Percentiles rank a stretch among this genome's conserved stretches.
These are phyloP conservation scores for Diaporthe ampelina DNA, from an alignment of 2,329 filamentous ascomycete genomes.

Conservation along the genomic window DNA sequence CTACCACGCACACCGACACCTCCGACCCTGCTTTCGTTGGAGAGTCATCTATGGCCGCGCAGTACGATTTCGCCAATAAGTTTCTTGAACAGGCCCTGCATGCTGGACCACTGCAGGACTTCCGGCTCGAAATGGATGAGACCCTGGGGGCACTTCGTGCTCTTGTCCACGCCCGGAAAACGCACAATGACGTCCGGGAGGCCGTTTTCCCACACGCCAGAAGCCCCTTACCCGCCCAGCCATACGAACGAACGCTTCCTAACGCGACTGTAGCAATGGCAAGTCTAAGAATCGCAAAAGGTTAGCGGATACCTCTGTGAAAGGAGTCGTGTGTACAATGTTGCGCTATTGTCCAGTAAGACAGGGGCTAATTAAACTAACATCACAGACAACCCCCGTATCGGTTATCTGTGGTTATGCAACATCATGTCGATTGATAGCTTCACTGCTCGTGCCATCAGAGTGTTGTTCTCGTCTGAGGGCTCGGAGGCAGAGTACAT, in stretches of 20 bases:
- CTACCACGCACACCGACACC: constrained; percentile 41
- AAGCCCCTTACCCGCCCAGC: neutral
- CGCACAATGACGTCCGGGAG: constrained; percentile 42
- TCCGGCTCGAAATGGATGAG: constrained; percentile 52
- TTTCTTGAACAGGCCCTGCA: constrained; percentile 55
- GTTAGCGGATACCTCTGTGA: neutral
- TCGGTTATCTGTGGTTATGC: neutral
- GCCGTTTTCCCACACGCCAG: constrained; percentile 6
- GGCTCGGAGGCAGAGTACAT: constrained; percentile 19
- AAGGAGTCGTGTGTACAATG: too few relatives aligned
- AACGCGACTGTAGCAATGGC: constrained; percentile 3
- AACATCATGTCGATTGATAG: constrained; percentile 22
- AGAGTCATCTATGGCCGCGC: constrained; percentile 60
- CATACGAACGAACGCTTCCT: neutral
- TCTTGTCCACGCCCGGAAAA: constrained; percentile 48
- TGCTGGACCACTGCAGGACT: constrained; percentile 45
- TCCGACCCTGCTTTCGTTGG: constrained; percentile 57
- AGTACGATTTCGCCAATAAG: constrained; percentile 62
- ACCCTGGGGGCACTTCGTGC: constrained; percentile 53
- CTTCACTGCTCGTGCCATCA: neutral
- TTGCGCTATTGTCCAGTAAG: neutral
- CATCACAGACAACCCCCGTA: neutral
- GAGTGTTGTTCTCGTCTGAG: constrained; percentile 5
- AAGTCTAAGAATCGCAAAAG: constrained; percentile 6
- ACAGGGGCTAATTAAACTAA: neutral